These are phyloP conservation scores for Macrolepiota fuliginosa DNA, from an alignment of 768 basidiomycete genomes.

Conservation along the genomic window DNA sequence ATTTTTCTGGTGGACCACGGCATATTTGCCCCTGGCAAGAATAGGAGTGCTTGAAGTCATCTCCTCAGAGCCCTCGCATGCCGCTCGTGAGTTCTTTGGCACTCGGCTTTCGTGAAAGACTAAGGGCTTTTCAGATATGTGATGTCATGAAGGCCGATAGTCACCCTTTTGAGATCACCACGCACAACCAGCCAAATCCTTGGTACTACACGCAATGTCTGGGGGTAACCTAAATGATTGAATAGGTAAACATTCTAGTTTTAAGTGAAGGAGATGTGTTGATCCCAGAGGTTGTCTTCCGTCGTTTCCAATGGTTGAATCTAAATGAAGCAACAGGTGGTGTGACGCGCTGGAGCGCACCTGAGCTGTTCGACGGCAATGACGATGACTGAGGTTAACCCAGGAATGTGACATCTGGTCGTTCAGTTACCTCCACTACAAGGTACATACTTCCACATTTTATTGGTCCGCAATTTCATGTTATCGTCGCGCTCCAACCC, in stretches of 20 bases:
- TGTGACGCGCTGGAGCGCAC: background rate
- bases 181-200: too few species aligned
- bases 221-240: too few species aligned
- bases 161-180: too few species aligned
- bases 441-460: background rate
- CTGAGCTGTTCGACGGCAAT: background rate
- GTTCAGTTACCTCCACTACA: background rate
- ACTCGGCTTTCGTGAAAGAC: background rate
- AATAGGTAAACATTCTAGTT: background rate
- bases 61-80: background rate
- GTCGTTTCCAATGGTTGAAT: background rate
- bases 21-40: background rate
- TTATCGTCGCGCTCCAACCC: background rate
- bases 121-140: background rate
- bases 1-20: background rate
- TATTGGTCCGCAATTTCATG: background rate
- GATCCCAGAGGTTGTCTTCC: background rate
- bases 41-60: background rate
- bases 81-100: background rate
- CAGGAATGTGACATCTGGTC: conserved; percentile 3
- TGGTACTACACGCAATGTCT: too few species aligned
- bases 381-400: background rate
- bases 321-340: background rate
- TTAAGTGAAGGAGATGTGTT: background rate
- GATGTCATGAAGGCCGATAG: background rate